A percentile compares a stretch with the other conserved stretches of the same genome.
phyloP scores from a whole-genome alignment of 2,329 filamentous ascomycete species.

The Magnaporthiopsis poae region DNA sequence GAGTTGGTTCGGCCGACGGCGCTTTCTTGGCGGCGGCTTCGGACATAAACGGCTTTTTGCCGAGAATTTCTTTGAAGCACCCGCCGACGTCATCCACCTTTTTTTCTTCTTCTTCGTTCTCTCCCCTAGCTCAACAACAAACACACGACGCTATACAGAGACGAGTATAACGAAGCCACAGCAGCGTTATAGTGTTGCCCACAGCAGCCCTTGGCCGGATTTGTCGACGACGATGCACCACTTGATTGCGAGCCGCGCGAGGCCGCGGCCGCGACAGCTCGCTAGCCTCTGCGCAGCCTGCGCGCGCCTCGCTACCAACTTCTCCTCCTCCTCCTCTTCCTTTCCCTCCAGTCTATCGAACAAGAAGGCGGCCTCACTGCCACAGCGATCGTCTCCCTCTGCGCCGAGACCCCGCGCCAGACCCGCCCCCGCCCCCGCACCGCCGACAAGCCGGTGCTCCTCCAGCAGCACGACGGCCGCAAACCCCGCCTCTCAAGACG shows the following conservation, averaged over 20 bases:
- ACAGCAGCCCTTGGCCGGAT: too few species aligned
- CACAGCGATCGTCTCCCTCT: not conserved
- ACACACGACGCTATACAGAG: not conserved
- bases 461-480: conserved; percentile 1
- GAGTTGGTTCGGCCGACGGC: not conserved
- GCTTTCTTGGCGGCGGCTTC: not conserved
- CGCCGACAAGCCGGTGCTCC: not conserved
- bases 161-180: not conserved
- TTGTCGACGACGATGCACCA: not conserved
- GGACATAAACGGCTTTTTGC: not conserved
- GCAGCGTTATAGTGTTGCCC: not conserved
- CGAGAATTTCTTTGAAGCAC: not conserved
- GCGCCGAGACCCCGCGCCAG: not conserved
- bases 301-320: not conserved
- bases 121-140: not conserved
- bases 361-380: not conserved
- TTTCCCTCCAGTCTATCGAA: not conserved
- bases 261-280: conserved; percentile 1
- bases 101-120: not conserved
- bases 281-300: conserved; percentile 9
- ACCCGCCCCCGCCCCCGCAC: too few species aligned
- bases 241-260: conserved; percentile 1
- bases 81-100: not conserved
- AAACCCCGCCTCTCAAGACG: conserved; percentile 30
- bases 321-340: not conserved